phyloP scores from a whole-genome alignment of 306 rosid species.

The Albizia julibrissin region DNA sequence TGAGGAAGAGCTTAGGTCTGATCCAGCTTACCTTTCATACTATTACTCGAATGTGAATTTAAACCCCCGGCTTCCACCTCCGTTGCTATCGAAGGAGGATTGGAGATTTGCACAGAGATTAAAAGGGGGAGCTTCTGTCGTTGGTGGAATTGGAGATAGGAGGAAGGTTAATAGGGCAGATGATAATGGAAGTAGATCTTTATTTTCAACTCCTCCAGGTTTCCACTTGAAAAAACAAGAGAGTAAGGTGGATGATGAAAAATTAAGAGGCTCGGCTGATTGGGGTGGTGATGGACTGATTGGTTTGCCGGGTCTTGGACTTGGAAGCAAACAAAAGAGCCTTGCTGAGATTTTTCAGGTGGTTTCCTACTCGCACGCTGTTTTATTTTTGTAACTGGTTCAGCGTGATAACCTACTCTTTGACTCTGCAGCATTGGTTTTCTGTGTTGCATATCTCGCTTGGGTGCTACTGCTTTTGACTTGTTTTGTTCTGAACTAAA shows the following conservation, averaged over 20 bases:
- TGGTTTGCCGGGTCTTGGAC: constrained; percentile 86
- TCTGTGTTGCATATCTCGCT: neutral
- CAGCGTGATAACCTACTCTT: neutral
- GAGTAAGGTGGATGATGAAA: constrained; percentile 54
- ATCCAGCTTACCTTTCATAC: constrained; percentile 79
- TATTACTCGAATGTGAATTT: constrained; percentile 82
- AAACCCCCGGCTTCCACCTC: constrained; percentile 89
- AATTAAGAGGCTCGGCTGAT: constrained; percentile 60
- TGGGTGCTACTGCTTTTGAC: neutral
- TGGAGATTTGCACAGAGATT: constrained; percentile 80
- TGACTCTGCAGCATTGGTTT: neutral
- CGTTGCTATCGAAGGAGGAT: constrained; percentile 85
- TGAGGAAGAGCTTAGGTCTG: constrained; percentile 92
- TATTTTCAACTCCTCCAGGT: constrained; percentile 75
- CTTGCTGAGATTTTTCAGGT: constrained; percentile 96
- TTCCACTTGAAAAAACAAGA: constrained; percentile 68
- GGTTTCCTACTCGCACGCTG: constrained; percentile 30
- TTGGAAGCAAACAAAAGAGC: constrained; percentile 81
- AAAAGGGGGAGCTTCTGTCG: constrained; percentile 19
- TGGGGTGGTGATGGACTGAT: constrained; percentile 88
- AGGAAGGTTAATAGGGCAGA: constrained; percentile 62
- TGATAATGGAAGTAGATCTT: constrained; percentile 56
- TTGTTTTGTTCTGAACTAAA: neutral
- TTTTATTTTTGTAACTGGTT: neutral
- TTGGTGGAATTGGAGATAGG: constrained; percentile 91